Evolutionary conservation across 2,329 filamentous ascomycete species (phyloP), one percentile per base, ranked within the genome.

Genomic region (Moelleriella libera): DNA sequence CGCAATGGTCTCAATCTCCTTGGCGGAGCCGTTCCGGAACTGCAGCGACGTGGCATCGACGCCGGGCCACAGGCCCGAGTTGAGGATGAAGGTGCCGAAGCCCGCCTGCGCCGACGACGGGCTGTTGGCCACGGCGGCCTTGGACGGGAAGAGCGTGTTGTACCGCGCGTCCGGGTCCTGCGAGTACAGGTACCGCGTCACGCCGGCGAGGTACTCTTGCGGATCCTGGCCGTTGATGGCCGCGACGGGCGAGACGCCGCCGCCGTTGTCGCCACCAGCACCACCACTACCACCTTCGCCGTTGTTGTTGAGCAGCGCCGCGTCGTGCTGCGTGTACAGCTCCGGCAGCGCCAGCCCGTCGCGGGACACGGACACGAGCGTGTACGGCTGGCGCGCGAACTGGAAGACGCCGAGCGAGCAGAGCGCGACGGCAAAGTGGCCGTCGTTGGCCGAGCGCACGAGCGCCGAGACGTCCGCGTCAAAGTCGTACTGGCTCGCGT

Each of bases 331-430:
- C 10, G 49, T 43, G 39, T 47, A 52, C 12, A 51, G 28, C 40
- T 57, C 52, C 2, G 59, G 59, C 5, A 57, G 52, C 5, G 55
- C 54, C n/a, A 63, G 51, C 5, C 64, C 60, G 32, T 66, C 63
- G 30, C 54, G 41, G 2, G 50, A 53, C 10, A 53, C 32, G 10
- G 52, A 52, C 11, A 40, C 42, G 14, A 52, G 9, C 41, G 12
- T 7, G 29, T 10, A 6, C 30, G 45, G 6, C n/a, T 45, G 12
- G n/a, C 44, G 44, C 28, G 28, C 1, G 10, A 49, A 50, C 1
- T 2, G 2, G 11, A 53, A 44, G 11, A 46, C 30, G 29, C n/a
- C 9, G 4, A 48, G 10, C 11, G 50, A 45, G 34, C 50, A 52
- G 29, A 44, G 41, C 1, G 2, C 2, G 21, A 52, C 4, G 6